These are phyloP conservation scores for Lonicera japonica DNA, from an alignment of 129 eudicot genomes.

Conservation along the genomic window DNA sequence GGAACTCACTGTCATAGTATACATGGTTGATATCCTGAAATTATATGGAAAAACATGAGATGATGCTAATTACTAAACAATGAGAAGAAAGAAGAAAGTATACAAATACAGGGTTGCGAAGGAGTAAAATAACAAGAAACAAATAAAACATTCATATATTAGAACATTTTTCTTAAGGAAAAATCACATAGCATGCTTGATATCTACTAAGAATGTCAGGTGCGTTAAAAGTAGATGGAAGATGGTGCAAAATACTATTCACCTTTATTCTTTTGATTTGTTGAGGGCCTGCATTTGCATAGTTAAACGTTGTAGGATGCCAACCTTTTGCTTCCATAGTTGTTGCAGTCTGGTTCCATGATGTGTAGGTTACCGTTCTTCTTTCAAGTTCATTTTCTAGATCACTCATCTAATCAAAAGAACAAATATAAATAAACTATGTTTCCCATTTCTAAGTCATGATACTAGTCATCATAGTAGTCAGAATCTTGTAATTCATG, in stretches of 20 bases:
- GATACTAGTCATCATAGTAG: neutral
- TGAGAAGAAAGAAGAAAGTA: too few species aligned
- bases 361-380: conserved; percentile 85
- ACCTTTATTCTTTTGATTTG: conserved; percentile 77
- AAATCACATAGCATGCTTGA: neutral
- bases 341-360: conserved; percentile 65
- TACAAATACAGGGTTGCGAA: too few species aligned
- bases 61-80: neutral
- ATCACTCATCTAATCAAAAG: conserved; percentile 56
- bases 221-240: neutral
- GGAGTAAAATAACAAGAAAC: too few species aligned
- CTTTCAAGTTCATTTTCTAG: conserved; percentile 82
- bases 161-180: neutral
- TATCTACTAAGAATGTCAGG: too few species aligned
- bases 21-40: conserved; percentile 67
- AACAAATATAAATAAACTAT: conserved; percentile 2
- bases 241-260: neutral
- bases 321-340: conserved; percentile 64
- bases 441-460: neutral
- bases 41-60: neutral
- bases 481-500: too few species aligned
- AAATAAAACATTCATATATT: too few species aligned
- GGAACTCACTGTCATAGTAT: conserved; percentile 76
- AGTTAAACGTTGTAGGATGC: conserved; percentile 89
- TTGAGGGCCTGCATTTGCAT: conserved; percentile 56